phyloP scores from a whole-genome alignment of 2,329 filamentous ascomycete genomes.

The Amesomyces nigricolor region DNA sequence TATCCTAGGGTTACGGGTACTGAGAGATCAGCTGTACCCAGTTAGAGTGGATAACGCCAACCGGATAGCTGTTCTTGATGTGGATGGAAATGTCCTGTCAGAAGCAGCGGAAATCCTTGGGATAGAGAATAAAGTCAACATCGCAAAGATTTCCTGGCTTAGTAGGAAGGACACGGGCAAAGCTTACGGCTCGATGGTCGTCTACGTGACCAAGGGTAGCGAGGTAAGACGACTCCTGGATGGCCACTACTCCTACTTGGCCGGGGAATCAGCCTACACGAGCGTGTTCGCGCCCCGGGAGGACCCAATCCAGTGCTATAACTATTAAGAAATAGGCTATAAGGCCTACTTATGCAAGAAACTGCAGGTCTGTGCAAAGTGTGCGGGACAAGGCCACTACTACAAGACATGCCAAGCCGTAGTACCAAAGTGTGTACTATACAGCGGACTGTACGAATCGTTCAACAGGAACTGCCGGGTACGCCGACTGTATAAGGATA shows the following conservation, averaged over 20 bases:
- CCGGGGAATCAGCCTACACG: slow-evolving; percentile 6
- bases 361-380: background rate
- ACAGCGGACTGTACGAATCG: background rate
- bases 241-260: background rate
- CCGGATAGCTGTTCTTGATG: too few species aligned
- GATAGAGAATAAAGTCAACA: too few species aligned
- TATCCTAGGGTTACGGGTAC: too few species aligned
- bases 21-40: too few species aligned
- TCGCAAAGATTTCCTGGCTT: too few species aligned
- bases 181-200: background rate
- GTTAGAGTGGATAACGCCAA: too few species aligned
- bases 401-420: background rate
- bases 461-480: too few species aligned
- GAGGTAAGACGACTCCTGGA: slow-evolving; percentile 2
- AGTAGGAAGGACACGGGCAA: too few species aligned
- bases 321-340: background rate
- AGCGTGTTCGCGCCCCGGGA: background rate
- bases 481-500: too few species aligned
- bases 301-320: background rate
- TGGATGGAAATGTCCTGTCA: too few species aligned
- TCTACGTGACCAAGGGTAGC: slow-evolving; percentile 3
- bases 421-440: background rate
- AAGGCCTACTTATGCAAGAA: too few species aligned
- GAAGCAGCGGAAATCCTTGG: too few species aligned
- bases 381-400: background rate